Base-by-base conservation (phyloP, 2,329 filamentous ascomycete genomes). In the Colletotrichum incanum region DNA sequence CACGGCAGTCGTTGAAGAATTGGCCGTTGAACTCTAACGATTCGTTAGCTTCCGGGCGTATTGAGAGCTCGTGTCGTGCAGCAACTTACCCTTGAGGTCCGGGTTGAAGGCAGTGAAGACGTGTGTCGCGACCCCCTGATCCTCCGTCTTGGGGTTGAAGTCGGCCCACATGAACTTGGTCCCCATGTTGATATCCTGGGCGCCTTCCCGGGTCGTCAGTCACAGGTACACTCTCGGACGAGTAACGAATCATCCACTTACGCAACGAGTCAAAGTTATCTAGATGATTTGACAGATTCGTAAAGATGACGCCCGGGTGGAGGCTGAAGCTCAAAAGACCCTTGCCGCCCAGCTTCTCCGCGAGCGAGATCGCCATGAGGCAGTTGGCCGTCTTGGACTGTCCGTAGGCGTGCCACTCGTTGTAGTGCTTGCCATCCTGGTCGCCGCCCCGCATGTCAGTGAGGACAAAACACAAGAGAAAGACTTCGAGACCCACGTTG, bases 91-190 rank as follows among this genome's bases (percentile, higher is more conserved):
- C n/a, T 63, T 45, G 5, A 68, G 37, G 8, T 56, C 34, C 1
- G 71, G 71, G 18, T 78, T 76, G 77, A 86, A 70, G 65, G 83
- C 82, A 2, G 79, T 77, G 14, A 78, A 80, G 3, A 81, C 70
- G 16, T 77, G 75, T 0, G 78, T 81, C 0, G 79, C 78, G 1
- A 78, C 73, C 2, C 80, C 80, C 3, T 77, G 80, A 77, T 71
- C 82, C 67, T 66, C 63, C 73, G 52, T 80, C 74, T 73, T 81
- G 58, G 50, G 65, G 18, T 65, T 43, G 23, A 70, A 74, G 9
- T 74, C 11, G 1, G 63, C 60, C 18, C 61, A 62, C 73, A 77
- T 72, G 4, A 41, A 69, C 39, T 74, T 79, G 28, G 72, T 74
- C 11, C 72, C 78, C 45, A 71, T 56, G 16, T 37, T 60, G 45